phyloP scores from a whole-genome alignment of 108 stramenopile genomes.

The Conticribra weissflogii region DNA sequence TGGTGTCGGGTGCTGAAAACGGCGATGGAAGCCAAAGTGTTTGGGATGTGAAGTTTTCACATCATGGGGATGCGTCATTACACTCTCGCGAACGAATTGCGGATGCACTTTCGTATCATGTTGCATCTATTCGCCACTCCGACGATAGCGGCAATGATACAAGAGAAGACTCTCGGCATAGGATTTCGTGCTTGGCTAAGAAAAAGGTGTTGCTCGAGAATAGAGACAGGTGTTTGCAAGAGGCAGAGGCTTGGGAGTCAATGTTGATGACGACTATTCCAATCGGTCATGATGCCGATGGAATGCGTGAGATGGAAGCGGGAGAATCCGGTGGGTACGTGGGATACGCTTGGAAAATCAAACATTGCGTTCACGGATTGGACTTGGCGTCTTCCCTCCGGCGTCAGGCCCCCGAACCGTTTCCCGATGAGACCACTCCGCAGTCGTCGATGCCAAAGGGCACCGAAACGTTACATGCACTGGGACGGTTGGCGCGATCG shows the following conservation, averaged over 20 bases:
- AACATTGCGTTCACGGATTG: constrained; percentile 30
- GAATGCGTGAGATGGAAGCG: not conserved
- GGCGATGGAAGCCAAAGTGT: not conserved
- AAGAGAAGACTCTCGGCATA: no score
- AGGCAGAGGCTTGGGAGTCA: constrained; percentile 34
- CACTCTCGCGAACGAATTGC: constrained; percentile 36
- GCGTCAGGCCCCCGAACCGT: no score
- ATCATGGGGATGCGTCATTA: constrained; percentile 16
- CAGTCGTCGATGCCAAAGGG: not conserved
- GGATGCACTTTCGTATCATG: constrained; percentile 46
- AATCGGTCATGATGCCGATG: not conserved
- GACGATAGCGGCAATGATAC: no score
- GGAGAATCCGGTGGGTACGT: not conserved
- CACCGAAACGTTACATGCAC: constrained; percentile 2
- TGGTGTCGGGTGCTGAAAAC: not conserved
- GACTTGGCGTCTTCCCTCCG: constrained; percentile 11
- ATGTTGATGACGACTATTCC: not conserved
- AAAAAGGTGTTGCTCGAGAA: constrained; percentile 2
- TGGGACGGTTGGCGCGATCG: constrained; percentile 28
- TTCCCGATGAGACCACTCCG: no score
- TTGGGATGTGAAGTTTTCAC: constrained; percentile 23
- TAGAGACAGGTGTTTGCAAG: constrained; percentile 31
- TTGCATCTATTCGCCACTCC: constrained; percentile 10
- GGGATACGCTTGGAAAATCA: constrained; percentile 47
- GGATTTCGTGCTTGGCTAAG: no score